phyloP scores from a whole-genome alignment of 768 basidiomycete species.

The Gloeophyllum trabeum region DNA sequence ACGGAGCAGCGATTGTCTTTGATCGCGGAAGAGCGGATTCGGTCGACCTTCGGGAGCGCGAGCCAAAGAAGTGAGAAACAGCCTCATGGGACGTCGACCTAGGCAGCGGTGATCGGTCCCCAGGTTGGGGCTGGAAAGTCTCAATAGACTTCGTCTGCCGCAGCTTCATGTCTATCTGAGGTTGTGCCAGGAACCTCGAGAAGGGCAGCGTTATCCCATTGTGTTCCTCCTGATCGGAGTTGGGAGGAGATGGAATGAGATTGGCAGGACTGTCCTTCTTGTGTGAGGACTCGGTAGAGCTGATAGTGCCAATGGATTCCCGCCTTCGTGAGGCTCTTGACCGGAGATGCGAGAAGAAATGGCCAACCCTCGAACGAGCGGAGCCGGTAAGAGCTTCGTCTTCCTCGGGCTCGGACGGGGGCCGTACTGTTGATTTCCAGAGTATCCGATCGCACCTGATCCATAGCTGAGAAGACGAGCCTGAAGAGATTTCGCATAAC shows the following conservation, averaged over 20 bases:
- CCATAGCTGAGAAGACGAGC: not conserved
- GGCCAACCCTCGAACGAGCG: conserved; percentile 35
- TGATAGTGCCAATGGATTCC: conserved; percentile 11
- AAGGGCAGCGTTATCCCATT: not conserved
- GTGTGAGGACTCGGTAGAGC: conserved; percentile 4
- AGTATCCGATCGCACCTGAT: conserved; percentile 76
- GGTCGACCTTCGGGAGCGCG: not conserved
- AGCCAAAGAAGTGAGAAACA: not conserved
- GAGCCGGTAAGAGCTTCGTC: conserved; percentile 19
- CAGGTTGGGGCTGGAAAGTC: too few species aligned
- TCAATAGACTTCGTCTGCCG: not conserved
- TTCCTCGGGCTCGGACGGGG: conserved; percentile 29
- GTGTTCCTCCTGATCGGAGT: not conserved
- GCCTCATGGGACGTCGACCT: not conserved
- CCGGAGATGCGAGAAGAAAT: conserved; percentile 45
- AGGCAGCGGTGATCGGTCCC: too few species aligned
- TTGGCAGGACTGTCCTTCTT: not conserved
- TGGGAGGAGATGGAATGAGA: not conserved
- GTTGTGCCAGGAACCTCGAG: not conserved
- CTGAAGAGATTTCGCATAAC: not conserved
- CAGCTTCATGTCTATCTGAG: not conserved
- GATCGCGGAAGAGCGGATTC: too few species aligned
- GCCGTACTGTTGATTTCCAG: conserved; percentile 63
- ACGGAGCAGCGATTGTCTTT: not conserved
- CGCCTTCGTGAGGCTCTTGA: conserved; percentile 16